Evolutionary conservation across 2,329 filamentous ascomycete genomes (phyloP).

Genomic region (Zelopaecilomyces penicillatus): DNA sequence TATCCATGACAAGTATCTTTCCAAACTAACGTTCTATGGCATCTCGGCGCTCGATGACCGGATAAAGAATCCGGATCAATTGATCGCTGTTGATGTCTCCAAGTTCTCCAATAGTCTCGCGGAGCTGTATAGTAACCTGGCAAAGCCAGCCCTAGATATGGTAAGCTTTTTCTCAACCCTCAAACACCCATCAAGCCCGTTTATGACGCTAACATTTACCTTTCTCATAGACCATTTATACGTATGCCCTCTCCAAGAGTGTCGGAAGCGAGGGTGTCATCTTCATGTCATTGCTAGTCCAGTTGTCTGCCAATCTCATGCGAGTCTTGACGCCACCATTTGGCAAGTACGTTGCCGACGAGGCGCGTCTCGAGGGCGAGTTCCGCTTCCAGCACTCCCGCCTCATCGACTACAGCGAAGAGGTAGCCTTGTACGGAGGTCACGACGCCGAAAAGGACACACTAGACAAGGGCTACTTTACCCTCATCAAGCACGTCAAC

Average conservation of each 20-base stretch:
- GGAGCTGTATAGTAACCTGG: constrained; percentile 91
- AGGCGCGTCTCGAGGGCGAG: constrained; percentile 88
- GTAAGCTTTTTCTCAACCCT: constrained; percentile 29
- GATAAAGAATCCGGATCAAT: constrained; percentile 96
- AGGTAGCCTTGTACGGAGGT: constrained; percentile 84
- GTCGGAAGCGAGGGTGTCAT: constrained; percentile 96
- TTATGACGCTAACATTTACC: constrained; percentile 15
- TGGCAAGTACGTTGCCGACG: constrained; percentile 94
- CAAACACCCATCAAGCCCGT: neutral
- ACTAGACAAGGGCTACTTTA: constrained; percentile 97
- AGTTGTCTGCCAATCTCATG: constrained; percentile 89
- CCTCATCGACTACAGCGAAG: constrained; percentile 92
- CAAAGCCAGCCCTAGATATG: constrained; percentile 92
- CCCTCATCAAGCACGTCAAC: constrained; percentile 97
- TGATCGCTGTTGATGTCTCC: constrained; percentile 92
- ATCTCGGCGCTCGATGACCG: constrained; percentile 91
- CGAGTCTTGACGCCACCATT: constrained; percentile 90
- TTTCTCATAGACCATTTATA: constrained; percentile 64
- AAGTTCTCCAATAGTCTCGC: constrained; percentile 94
- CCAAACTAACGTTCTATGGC: constrained; percentile 96
- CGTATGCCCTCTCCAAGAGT: constrained; percentile 83
- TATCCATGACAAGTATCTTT: constrained; percentile 92
- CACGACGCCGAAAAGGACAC: constrained; percentile 94
- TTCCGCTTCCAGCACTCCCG: constrained; percentile 93
- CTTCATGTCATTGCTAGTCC: constrained; percentile 89